phyloP scores from a whole-genome alignment of 768 basidiomycete species.

The Royoungia palumana region DNA sequence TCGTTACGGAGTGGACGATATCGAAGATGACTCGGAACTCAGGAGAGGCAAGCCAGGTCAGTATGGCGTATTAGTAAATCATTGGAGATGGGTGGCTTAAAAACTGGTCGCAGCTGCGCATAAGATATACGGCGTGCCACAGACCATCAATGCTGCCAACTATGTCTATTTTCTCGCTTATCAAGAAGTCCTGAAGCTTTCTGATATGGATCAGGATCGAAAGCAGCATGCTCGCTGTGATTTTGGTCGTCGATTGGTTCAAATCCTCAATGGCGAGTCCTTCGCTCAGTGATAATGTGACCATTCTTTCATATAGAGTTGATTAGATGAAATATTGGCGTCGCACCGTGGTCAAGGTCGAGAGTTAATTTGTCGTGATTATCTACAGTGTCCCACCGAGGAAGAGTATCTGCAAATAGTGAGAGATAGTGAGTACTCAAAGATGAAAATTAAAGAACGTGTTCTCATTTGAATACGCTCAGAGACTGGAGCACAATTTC shows the following conservation, averaged over 20 bases:
- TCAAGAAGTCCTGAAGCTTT: constrained; percentile 61
- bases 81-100: not conserved
- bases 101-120: constrained; percentile 68
- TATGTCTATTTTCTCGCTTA: constrained; percentile 96
- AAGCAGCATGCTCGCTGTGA: constrained; percentile 16
- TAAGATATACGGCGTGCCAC: constrained; percentile 93
- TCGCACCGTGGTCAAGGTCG: constrained; percentile 93
- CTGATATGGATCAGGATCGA: constrained; percentile 3
- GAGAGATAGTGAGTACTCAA: constrained; percentile 70
- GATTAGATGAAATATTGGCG: constrained; percentile 66
- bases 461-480: constrained; percentile 1
- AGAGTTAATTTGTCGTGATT: constrained; percentile 92
- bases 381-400: constrained; percentile 85
- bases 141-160: constrained; percentile 96
- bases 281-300: not conserved
- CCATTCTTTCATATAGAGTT: not conserved
- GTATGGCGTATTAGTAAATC: constrained; percentile 25
- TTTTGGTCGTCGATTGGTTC: constrained; percentile 51
- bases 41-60: constrained; percentile 84
- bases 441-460: not conserved
- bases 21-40: constrained; percentile 87
- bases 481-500: constrained; percentile 94
- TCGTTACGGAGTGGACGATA: constrained; percentile 77
- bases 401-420: constrained; percentile 96
- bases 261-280: constrained; percentile 66